Conservation (phyloP, 148 eudicot species). For the Gaultheria prostrata region DNA sequence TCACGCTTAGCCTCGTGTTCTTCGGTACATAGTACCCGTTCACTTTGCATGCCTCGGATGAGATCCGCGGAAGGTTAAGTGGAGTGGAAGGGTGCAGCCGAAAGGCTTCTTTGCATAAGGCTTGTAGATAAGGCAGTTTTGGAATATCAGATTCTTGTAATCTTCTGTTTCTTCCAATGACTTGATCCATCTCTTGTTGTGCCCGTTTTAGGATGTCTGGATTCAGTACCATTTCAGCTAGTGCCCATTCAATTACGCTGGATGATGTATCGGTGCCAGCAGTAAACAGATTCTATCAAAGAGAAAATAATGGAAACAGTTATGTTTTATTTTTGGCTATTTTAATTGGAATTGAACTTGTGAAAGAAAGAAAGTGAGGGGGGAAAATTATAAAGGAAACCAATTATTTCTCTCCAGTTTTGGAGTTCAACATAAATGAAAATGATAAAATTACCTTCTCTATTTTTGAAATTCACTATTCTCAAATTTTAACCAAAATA, state of each 20-base stretch:
- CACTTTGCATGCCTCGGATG: constrained; percentile 25
- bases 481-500: too few species aligned
- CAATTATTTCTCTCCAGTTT: too few species aligned
- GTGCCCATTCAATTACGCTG: too few species aligned
- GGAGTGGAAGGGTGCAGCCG: constrained; percentile 42
- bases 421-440: constrained; percentile 1
- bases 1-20: constrained; percentile 28
- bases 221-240: constrained; percentile 27
- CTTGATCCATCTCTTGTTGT: constrained; percentile 27
- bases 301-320: too few species aligned
- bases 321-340: too few species aligned
- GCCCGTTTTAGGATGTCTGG: constrained; percentile 20
- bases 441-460: constrained; percentile 30
- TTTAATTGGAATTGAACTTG: too few species aligned
- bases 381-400: too few species aligned
- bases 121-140: constrained; percentile 37
- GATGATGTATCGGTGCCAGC: too few species aligned
- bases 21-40: constrained; percentile 36
- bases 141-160: constrained; percentile 39
- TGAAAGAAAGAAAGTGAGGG: too few species aligned
- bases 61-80: constrained; percentile 26
- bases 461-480: too few species aligned
- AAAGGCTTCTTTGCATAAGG: constrained; percentile 36
- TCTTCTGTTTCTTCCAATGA: constrained; percentile 24
- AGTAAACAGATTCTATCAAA: constrained; percentile 35